Conservation (phyloP, 345 rosid species). For the Populus ilicifolia region DNA sequence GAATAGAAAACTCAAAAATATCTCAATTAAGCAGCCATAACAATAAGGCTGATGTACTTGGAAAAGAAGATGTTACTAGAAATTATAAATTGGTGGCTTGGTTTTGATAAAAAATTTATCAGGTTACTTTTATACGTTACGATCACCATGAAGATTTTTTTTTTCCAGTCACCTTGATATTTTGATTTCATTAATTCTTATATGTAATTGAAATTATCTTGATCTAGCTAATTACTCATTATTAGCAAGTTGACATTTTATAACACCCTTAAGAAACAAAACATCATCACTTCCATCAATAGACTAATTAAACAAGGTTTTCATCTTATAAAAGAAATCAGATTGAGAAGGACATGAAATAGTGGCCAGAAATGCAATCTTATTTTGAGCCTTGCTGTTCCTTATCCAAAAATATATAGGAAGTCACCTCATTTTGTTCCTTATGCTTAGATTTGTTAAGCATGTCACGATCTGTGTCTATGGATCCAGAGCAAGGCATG, state of each 20-base stretch:
- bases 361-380: neutral
- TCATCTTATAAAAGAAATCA: slow-evolving; percentile 3
- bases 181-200: too few species aligned
- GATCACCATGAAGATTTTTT: too few species aligned
- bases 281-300: neutral
- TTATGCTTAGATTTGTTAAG: slow-evolving; percentile 5
- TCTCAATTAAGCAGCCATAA: neutral
- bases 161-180: too few species aligned
- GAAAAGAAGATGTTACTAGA: too few species aligned
- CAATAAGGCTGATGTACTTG: too few species aligned
- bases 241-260: slow-evolving; percentile 17
- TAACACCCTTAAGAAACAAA: neutral
- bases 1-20: neutral
- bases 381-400: neutral
- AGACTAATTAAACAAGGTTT: neutral
- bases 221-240: neutral
- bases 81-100: too few species aligned
- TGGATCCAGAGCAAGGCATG: neutral
- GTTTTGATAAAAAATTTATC: too few species aligned
- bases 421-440: slow-evolving; percentile 9
- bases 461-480: slow-evolving; percentile 11
- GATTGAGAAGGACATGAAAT: slow-evolving; percentile 15
- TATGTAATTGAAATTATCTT: neutral
- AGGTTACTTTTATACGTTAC: too few species aligned
- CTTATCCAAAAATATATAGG: slow-evolving; percentile 22